Conservation (phyloP, 305 asterid genomes). For the Stenogyne calaminthoides region DNA sequence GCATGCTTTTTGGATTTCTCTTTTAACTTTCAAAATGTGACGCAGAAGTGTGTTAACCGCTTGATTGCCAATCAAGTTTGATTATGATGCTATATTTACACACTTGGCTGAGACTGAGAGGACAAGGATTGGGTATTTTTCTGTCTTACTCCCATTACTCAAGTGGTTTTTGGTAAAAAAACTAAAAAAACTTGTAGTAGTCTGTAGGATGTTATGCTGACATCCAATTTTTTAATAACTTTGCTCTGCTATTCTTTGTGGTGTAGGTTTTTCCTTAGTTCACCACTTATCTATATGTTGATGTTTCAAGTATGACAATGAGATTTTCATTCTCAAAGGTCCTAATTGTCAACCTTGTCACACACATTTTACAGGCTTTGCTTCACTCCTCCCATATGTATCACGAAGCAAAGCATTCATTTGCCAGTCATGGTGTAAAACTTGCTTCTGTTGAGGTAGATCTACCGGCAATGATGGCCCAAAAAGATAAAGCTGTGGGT, state of each 20-base stretch:
- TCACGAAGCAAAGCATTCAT: slow-evolving; percentile 91
- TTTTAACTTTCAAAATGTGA: background rate
- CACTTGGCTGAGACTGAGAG: background rate
- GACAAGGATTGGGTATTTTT: background rate
- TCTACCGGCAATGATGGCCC: slow-evolving; percentile 91
- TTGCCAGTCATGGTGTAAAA: slow-evolving; percentile 88
- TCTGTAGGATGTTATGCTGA: background rate
- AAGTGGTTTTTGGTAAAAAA: background rate
- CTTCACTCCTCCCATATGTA: slow-evolving; percentile 98
- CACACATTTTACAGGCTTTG: slow-evolving; percentile 65
- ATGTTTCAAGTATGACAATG: slow-evolving; percentile 7
- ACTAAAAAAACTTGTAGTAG: background rate
- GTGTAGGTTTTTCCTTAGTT: background rate
- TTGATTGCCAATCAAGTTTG: background rate
- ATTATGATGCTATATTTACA: background rate
- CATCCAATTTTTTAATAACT: background rate
- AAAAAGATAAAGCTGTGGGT: slow-evolving; percentile 92
- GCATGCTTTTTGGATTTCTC: slow-evolving; percentile 2
- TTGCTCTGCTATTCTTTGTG: background rate
- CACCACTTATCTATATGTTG: background rate
- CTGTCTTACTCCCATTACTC: background rate
- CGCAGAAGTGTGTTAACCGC: slow-evolving; percentile 14
- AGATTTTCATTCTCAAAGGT: slow-evolving; percentile 18
- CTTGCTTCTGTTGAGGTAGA: slow-evolving; percentile 84
- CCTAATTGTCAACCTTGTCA: slow-evolving; percentile 1